These are phyloP conservation scores for Zymoseptoria tritici DNA, from an alignment of 2,329 filamentous ascomycete species.

Conservation along the genomic window DNA sequence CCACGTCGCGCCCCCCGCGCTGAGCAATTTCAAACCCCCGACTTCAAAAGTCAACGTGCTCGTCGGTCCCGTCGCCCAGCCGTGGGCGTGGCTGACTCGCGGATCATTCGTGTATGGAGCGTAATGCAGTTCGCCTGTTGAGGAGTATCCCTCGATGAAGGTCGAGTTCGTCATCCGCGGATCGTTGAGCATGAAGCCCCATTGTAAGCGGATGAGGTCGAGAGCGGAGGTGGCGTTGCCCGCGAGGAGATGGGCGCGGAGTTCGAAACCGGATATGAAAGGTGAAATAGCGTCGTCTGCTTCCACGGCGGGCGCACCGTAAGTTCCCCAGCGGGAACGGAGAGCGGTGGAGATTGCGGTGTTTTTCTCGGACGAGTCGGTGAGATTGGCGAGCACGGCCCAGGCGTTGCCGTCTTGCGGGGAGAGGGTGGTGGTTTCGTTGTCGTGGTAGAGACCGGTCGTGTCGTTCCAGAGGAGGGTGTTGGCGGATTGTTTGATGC, in stretches of 20 bases:
- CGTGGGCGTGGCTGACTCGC: slow-evolving; percentile 43
- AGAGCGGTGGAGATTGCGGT: slow-evolving; percentile 30
- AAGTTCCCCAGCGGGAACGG: slow-evolving; percentile 33
- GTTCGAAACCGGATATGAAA: slow-evolving; percentile 43
- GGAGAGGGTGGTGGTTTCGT: slow-evolving; percentile 37
- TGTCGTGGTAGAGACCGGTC: slow-evolving; percentile 30
- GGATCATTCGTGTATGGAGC: slow-evolving; percentile 44
- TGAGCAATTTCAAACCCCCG: slow-evolving; percentile 38
- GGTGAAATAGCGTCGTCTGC: slow-evolving; percentile 42
- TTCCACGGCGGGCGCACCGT: slow-evolving; percentile 43
- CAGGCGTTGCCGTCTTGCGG: slow-evolving; percentile 41
- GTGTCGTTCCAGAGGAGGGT: slow-evolving; percentile 28
- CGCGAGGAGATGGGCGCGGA: slow-evolving; percentile 40
- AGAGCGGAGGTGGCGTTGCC: slow-evolving; percentile 34
- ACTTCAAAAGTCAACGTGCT: slow-evolving; percentile 39
- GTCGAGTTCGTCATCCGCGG: slow-evolving; percentile 47
- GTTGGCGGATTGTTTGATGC: slow-evolving; percentile 44
- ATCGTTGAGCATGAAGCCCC: slow-evolving; percentile 50
- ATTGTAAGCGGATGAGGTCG: slow-evolving; percentile 41
- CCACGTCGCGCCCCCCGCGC: slow-evolving; percentile 37
- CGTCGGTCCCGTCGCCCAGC: slow-evolving; percentile 46
- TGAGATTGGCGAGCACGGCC: slow-evolving; percentile 36
- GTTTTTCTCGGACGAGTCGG: slow-evolving; percentile 24
- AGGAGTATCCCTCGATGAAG: slow-evolving; percentile 46
- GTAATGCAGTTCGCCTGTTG: slow-evolving; percentile 42